phyloP scores from a whole-genome alignment of 768 basidiomycete species.

The Rhodotorula toruloides region DNA sequence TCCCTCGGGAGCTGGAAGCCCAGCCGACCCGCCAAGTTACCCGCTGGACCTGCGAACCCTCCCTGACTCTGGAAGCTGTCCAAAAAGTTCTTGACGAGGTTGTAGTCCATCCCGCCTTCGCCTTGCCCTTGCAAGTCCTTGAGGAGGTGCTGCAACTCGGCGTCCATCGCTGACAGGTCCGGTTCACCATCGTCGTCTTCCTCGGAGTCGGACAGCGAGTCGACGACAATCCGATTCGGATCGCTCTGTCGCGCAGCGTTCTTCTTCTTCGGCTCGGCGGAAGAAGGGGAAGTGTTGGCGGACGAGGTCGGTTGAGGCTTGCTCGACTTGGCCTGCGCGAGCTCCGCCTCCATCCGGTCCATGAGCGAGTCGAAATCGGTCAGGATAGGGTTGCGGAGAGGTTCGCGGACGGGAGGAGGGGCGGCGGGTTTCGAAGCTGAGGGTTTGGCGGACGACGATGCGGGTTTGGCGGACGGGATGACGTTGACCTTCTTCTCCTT shows the following conservation, averaged over 20 bases:
- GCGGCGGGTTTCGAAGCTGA: neutral
- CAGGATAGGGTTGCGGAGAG: constrained; percentile 60
- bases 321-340: constrained; percentile 48
- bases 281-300: neutral
- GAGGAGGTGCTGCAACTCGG: constrained; percentile 53
- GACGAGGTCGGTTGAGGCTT: constrained; percentile 3
- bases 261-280: constrained; percentile 24
- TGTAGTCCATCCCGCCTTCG: constrained; percentile 64
- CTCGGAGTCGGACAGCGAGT: constrained; percentile 34
- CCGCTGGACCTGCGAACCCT: constrained; percentile 83
- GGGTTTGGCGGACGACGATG: constrained; percentile 1
- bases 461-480: constrained; percentile 6
- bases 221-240: constrained; percentile 18
- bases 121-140: constrained; percentile 52
- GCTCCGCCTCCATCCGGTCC: constrained; percentile 86
- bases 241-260: constrained; percentile 42
- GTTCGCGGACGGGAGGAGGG: neutral
- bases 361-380: constrained; percentile 94
- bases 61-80: constrained; percentile 92
- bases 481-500: constrained; percentile 35
- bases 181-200: constrained; percentile 48
- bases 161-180: constrained; percentile 68
- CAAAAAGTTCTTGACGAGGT: constrained; percentile 90
- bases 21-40: constrained; percentile 78
- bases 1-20: constrained; percentile 72